Evolutionary conservation across 345 rosid species (phyloP), one percentile per base, ranked within the genome.

Genomic region (Bruguiera sexangula): DNA sequence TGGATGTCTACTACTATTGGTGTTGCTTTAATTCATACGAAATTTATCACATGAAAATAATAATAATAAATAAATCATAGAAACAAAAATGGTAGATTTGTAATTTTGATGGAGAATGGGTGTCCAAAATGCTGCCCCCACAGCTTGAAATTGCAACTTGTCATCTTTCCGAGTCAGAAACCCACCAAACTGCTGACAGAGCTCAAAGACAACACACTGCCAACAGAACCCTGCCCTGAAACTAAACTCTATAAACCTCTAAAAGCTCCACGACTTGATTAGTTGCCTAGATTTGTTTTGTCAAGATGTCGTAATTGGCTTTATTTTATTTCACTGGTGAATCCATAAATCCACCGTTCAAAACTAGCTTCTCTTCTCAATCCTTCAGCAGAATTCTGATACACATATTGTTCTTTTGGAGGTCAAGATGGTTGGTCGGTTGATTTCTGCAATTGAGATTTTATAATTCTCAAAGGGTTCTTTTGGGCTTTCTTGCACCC

Each of bases 61-160:
- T 6, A 34, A 34, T 27, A 34, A 34, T 6, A n/a, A 43, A 24
- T 24, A 11, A 13, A 43, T 11, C 16, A 43, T 43, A 43, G 19
- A 15, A 43, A 13, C 5, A 13, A n/a, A 7, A 43, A 29, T 57
- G 68, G 70, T 9, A 59, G 53, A 30, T 55, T 63, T 55, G 74
- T 71, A 71, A 71, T 53, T 62, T 63, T 2, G 7, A 5, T 1
- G 27, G 11, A 4, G 6, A 71, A 34, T 39, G 37, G n/a, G 20
- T 55, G 67, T 54, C 50, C 55, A 54, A 39, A 10, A 2, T 24
- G 4, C 3, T 39, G 2, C 48, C 48, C 2, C 9, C 19, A 3
- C 39, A 57, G 16, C 26, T 57, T 60, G 26, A 31, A 56, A 64
- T n/a, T 59, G 69, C 69, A 58, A 65, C 65, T 57, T 72, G 39